These are phyloP conservation scores for Glarea lozoyensis DNA, from an alignment of 495 filamentous ascomycete genomes.

Conservation along the genomic window DNA sequence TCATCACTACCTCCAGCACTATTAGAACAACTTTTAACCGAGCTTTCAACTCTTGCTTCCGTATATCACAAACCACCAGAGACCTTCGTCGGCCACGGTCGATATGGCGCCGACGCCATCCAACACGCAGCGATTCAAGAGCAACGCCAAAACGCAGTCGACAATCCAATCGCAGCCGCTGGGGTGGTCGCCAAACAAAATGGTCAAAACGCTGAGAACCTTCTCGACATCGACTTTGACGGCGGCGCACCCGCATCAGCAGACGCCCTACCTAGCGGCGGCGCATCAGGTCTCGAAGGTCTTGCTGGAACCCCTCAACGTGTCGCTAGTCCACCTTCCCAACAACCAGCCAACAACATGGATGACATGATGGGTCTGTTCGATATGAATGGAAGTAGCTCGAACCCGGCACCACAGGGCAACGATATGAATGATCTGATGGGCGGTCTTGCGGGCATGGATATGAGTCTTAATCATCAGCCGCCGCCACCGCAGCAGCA, in stretches of 20 bases:
- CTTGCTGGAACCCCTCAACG: slow-evolving; percentile 72
- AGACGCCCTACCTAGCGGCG: slow-evolving; percentile 51
- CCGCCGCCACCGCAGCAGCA: slow-evolving; percentile 45
- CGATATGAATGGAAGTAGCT: slow-evolving; percentile 27
- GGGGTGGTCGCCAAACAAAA: slow-evolving; percentile 58
- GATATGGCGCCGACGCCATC: slow-evolving; percentile 88
- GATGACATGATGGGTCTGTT: slow-evolving; percentile 90
- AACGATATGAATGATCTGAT: slow-evolving; percentile 52
- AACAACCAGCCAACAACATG: slow-evolving; percentile 53
- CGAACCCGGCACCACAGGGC: slow-evolving; percentile 2
- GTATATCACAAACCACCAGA: slow-evolving; percentile 99
- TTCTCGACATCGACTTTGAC: slow-evolving; percentile 97
- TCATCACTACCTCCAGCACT: slow-evolving; percentile 73
- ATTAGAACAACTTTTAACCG: slow-evolving; percentile 76
- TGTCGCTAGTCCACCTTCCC: slow-evolving; percentile 52
- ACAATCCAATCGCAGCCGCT: slow-evolving; percentile 88
- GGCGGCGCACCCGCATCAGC: slow-evolving; percentile 84
- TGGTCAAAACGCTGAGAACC: slow-evolving; percentile 72
- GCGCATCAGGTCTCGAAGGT: slow-evolving; percentile 61
- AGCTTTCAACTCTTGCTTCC: slow-evolving; percentile 92
- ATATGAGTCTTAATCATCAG: slow-evolving; percentile 51
- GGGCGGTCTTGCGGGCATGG: slow-evolving; percentile 76
- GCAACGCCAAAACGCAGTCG: slow-evolving; percentile 80
- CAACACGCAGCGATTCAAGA: slow-evolving; percentile 95
- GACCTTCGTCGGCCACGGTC: slow-evolving; percentile 90